Evolutionary conservation across 2,329 filamentous ascomycete genomes (phyloP), one percentile per base, ranked within the genome.

Genomic region (Colletotrichum limetticola): DNA sequence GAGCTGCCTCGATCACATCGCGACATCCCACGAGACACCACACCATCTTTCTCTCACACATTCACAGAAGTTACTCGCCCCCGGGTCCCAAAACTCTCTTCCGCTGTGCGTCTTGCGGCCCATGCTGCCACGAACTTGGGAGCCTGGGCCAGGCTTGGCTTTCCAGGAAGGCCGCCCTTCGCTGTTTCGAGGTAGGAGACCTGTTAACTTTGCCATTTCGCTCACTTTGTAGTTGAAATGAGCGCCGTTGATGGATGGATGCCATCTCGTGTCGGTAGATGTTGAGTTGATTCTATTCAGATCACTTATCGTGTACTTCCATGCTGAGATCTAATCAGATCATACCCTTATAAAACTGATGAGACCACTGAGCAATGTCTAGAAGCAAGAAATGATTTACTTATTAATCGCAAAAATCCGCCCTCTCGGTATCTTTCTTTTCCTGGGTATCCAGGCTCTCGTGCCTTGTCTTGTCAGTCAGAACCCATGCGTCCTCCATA

Each of bases 381-480:
- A 28, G 7, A 37, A 63, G 52, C 26, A 64, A 62, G 4, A 35
- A 60, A 60, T 9, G 53, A 37, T 52, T 60, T 64, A 60, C 55
- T 69, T 37, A 64, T 72, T 72, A 68, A 55, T 57, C 66, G 57
- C 69, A 63, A 30, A 68, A 37, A 11, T 8, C 56, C 35, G 6
- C 49, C 66, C 30, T 56, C 46, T 70, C 70, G 66, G 70, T 70
- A 60, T 72, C 60, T 60, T 72, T 12, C 59, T 32, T 4, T 32
- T 35, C 56, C 24, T 37, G 52, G 62, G 62, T 65, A 52, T 57
- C 35, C 66, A 42, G 35, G 55, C 49, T 35, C 32, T 59, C 58
- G 26, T 65, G 60, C 55, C 66, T 53, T 46, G 37, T 63, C 32
- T 66, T 62, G 52, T 42, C 24, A 37, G 24, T 30, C 52, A 58